These are phyloP conservation scores for Populus tomentosa DNA, from an alignment of 441 rosid species.

Conservation along the genomic window DNA sequence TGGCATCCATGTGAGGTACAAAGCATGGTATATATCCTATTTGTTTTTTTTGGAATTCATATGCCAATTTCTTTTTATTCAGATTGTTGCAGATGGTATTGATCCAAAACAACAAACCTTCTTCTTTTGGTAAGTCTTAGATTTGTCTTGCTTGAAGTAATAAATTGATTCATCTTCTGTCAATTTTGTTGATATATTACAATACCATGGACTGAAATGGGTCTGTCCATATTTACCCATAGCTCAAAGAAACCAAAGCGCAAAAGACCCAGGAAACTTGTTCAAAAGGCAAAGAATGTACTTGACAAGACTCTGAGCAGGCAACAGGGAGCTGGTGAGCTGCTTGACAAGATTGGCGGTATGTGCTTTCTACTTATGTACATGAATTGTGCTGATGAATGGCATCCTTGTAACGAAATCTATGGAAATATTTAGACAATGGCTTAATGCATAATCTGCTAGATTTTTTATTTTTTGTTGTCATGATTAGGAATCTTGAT, in stretches of 20 bases:
- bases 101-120: conserved; percentile 90
- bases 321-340: conserved; percentile 39
- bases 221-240: conserved; percentile 20
- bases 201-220: conserved; percentile 10
- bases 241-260: conserved; percentile 74
- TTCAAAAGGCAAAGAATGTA: conserved; percentile 60
- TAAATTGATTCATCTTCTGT: conserved; percentile 8
- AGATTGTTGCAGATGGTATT: conserved; percentile 71
- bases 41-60: conserved; percentile 14
- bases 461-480: not conserved
- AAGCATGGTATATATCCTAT: not conserved
- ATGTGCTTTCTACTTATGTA: conserved; percentile 17
- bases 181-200: conserved; percentile 7
- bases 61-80: conserved; percentile 23
- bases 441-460: not conserved
- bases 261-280: conserved; percentile 49
- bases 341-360: conserved; percentile 63
- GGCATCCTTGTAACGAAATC: not conserved
- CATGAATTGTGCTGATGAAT: not conserved
- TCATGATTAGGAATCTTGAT: not conserved
- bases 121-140: conserved; percentile 62
- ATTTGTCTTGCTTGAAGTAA: conserved; percentile 9
- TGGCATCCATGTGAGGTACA: not conserved
- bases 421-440: not conserved
- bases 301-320: conserved; percentile 49